Evolutionary conservation across 2,329 filamentous ascomycete genomes (phyloP), one percentile per base, ranked within the genome.

Genomic region (Fusarium longipes): DNA sequence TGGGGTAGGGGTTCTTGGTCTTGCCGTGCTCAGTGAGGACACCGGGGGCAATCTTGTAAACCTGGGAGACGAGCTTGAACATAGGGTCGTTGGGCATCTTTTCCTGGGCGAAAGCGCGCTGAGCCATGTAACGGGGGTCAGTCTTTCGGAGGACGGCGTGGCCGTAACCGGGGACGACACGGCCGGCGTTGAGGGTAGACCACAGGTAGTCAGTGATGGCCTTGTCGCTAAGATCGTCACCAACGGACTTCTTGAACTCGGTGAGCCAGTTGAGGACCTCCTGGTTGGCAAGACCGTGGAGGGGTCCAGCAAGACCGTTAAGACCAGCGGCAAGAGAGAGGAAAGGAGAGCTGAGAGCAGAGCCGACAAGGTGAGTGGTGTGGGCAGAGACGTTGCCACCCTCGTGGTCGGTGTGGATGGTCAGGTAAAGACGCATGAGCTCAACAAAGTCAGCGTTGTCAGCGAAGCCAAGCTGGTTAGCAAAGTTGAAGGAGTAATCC

Each of bases 21-120:
- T 99, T 99, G 86, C 96, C 96, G 87, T 99, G 96, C 90, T 99
- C 93, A 73, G 96, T 99, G 81, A 99, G 87, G 76, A 99, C 96
- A 77, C 91, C 92, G 71, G 96, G 96, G 70, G 96, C 96, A 77
- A 99, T 98, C 93, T 99, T 99, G 92, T 98, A 99, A 75, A 99
- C 96, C 87, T 99, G 96, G 88, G 92, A 96, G 85, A 99, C 96
- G 74, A 99, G 92, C 89, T 99, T 93, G 93, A 97, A 99, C 94
- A 99, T 96, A 77, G 95, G 94, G 88, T 98, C 96, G 77, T 97
- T 88, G 78, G 95, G 93, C 80, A 97, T 90, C 81, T 97, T 93
- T 86, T 92, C 79, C 74, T 94, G 92, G 69, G 95, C 96, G 76
- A 99, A 99, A 81, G 94, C 91, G 86, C 96, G 94, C 89, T 99